Evolutionary conservation across 805 yeast genomes (phyloP).

Genomic region (Alloascoidea africana): DNA sequence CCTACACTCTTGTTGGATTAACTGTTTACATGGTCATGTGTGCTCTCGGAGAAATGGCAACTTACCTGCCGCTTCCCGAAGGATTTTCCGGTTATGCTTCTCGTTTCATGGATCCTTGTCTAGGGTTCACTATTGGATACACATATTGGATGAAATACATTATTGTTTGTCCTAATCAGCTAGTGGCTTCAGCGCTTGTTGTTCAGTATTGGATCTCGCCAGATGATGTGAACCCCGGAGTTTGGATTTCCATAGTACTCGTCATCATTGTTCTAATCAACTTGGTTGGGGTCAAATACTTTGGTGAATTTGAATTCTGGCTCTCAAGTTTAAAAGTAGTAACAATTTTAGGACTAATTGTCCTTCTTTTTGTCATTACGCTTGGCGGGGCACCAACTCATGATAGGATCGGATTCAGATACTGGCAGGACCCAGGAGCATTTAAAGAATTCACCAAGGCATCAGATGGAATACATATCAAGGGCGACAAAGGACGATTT

Average conservation of each 20-base stretch:
- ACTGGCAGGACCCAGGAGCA: constrained; percentile 58
- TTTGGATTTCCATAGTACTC: constrained; percentile 35
- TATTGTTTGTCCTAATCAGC: constrained; percentile 47
- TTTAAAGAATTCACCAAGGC: constrained; percentile 28
- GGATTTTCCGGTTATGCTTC: constrained; percentile 55
- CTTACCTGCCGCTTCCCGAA: constrained; percentile 48
- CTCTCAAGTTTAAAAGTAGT: constrained; percentile 48
- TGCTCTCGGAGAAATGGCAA: constrained; percentile 55
- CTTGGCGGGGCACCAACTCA: constrained; percentile 65
- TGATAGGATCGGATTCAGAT: constrained; percentile 61
- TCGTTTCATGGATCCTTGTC: constrained; percentile 48
- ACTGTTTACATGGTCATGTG: constrained; percentile 57
- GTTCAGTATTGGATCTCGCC: constrained; percentile 35
- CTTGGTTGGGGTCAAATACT: constrained; percentile 28
- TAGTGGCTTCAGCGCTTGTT: constrained; percentile 44
- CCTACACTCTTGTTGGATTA: constrained; percentile 57
- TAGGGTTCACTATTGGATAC: constrained; percentile 58
- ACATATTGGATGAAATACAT: constrained; percentile 40
- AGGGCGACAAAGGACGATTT: constrained; percentile 36
- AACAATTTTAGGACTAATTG: constrained; percentile 51
- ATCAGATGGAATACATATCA: constrained; percentile 17
- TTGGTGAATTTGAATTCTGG: constrained; percentile 35
- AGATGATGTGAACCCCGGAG: constrained; percentile 25
- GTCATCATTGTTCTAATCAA: constrained; percentile 27
- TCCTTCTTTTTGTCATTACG: constrained; percentile 47